Evolutionary conservation across 2,329 filamentous ascomycete genomes (phyloP), one percentile per base, ranked within the genome.

Genomic region (Arthrobotrys pseudoclavata): DNA sequence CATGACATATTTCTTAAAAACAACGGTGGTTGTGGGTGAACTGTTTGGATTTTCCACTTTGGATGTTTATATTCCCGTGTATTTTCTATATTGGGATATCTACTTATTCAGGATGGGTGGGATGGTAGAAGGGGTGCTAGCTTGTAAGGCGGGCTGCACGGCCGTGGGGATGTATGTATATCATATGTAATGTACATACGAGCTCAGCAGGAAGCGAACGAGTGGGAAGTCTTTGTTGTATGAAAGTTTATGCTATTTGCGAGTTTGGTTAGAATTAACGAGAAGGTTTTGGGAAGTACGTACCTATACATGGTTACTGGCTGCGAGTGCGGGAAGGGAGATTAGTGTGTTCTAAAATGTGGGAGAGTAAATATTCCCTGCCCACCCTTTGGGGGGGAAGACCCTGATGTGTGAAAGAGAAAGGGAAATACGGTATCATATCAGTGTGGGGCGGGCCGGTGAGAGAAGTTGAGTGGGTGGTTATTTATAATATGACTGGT

Each of bases 281-380:
- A 24, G 34, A 26, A 3, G 34, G 55, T 60, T 60, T 60, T 60
- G 12, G 55, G 20, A 60, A 60, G 55, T 60, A 60, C 55, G 55
- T 60, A 60, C 55, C 55, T 24, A 4, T 60, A 60, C 55, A 42
- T 60, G 20, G 20, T 12, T 24, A 60, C 55, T 60, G 55, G 55
- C 55, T 60, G 55, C 55, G 55, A 60, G 55, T 60, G 55, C 55
- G 55, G 55, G 55, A 60, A 42, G 55, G 53, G 55, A 60, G 55
- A 60, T 60, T 60, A 42, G 55, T 60, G 20, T 40, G 31, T 42
- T 60, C 55, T 60, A 42, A n/a, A 57, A 42, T 60, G 55, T 60
- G 34, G 55, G 52, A 40, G 52, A 20, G 34, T 40, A 40, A 20
- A 20, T 40, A 60, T 60, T n/a, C 55, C 55, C 34, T 60, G 55